Conservation (phyloP, 495 filamentous ascomycete species). For the Aspergillus bertholletiae region DNA sequence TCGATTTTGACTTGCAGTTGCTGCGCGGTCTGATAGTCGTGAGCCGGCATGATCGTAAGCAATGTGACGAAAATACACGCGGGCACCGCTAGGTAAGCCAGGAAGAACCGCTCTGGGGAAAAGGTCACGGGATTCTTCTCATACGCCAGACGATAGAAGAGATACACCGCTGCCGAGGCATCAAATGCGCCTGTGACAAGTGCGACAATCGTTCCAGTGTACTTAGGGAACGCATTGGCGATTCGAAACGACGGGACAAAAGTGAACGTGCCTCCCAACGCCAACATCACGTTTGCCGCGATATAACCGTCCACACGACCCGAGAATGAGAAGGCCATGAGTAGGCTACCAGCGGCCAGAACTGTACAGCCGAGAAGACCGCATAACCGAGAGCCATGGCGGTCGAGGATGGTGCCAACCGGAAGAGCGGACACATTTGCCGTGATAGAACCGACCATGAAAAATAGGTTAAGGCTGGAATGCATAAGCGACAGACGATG, state of each 20-base stretch:
- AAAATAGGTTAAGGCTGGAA: constrained; percentile 63
- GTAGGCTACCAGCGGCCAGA: constrained; percentile 52
- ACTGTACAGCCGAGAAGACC: constrained; percentile 52
- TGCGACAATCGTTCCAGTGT: constrained; percentile 64
- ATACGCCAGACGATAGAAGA: constrained; percentile 61
- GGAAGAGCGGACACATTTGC: constrained; percentile 66
- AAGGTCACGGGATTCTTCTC: constrained; percentile 47
- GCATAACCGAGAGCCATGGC: constrained; percentile 60
- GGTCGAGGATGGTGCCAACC: constrained; percentile 63
- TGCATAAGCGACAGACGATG: neutral
- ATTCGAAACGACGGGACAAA: constrained; percentile 72
- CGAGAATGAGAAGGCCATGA: constrained; percentile 56
- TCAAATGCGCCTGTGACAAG: constrained; percentile 70
- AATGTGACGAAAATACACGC: constrained; percentile 51
- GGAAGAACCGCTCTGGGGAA: constrained; percentile 59
- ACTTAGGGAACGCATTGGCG: constrained; percentile 64
- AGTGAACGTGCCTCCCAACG: constrained; percentile 64
- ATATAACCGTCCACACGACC: constrained; percentile 60
- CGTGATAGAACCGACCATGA: constrained; percentile 63
- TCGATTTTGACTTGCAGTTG: constrained; percentile 61
- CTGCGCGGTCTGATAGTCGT: constrained; percentile 58
- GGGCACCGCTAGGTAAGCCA: constrained; percentile 59
- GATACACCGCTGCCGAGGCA: constrained; percentile 64
- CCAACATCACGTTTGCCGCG: constrained; percentile 59
- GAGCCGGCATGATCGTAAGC: constrained; percentile 56